Evolutionary conservation across 306 rosid genomes (phyloP).

Genomic region (Alnus glutinosa): DNA sequence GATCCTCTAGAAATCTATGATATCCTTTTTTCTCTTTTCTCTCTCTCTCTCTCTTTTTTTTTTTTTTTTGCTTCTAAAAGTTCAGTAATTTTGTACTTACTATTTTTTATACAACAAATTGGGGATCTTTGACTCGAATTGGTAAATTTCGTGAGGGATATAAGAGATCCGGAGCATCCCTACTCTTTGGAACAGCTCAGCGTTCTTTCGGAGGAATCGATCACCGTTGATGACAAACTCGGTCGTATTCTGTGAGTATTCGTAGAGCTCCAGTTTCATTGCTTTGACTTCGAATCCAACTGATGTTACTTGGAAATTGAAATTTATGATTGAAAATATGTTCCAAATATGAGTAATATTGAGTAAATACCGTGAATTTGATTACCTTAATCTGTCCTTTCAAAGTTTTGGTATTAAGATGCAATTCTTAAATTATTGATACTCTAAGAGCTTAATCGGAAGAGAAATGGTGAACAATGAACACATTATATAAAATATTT

Average conservation of each 20-base stretch:
- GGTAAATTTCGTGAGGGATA: constrained; percentile 88
- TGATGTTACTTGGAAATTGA: too few relatives aligned
- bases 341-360: too few relatives aligned
- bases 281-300: neutral
- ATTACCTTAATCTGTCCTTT: neutral
- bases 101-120: neutral
- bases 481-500: too few relatives aligned
- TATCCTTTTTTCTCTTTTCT: constrained; percentile 51
- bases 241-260: constrained; percentile 74
- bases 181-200: constrained; percentile 97
- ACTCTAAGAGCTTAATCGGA: too few relatives aligned
- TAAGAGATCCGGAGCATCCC: constrained; percentile 99
- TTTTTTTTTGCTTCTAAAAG: neutral
- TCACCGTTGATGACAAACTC: constrained; percentile 83
- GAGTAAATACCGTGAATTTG: neutral
- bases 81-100: neutral
- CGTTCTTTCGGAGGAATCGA: constrained; percentile 92
- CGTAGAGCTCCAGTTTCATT: neutral
- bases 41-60: neutral
- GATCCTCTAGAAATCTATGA: constrained; percentile 96
- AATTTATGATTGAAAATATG: too few relatives aligned
- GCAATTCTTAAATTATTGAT: too few relatives aligned
- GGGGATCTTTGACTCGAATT: constrained; percentile 64
- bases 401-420: neutral
- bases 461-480: too few relatives aligned